These are phyloP conservation scores for Dendrothele bispora DNA, from an alignment of 768 basidiomycete species.

Conservation along the genomic window DNA sequence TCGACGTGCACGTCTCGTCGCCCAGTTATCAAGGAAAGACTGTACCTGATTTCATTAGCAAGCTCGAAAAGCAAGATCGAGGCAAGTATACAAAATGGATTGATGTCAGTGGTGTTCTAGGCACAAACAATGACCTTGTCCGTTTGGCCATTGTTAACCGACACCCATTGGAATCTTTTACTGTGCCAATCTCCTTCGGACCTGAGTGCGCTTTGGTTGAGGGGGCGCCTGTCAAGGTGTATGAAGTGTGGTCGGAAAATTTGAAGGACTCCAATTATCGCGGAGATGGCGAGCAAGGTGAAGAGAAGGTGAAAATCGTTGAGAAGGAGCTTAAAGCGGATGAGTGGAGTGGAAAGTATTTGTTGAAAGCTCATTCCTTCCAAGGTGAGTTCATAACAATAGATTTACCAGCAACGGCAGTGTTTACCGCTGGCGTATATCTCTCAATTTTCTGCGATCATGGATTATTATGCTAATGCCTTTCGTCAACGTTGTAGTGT, in stretches of 20 bases:
- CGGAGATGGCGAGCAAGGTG: constrained; percentile 39
- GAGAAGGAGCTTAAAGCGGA: constrained; percentile 22
- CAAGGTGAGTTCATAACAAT: constrained; percentile 28
- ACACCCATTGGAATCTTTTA: constrained; percentile 36
- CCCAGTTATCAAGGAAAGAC: constrained; percentile 44
- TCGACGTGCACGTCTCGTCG: constrained; percentile 36
- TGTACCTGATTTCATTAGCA: constrained; percentile 50
- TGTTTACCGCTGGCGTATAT: no score
- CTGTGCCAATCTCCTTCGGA: constrained; percentile 38
- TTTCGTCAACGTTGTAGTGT: no score
- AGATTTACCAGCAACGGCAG: neutral
- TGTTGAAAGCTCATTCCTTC: constrained; percentile 48
- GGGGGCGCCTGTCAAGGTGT: constrained; percentile 32
- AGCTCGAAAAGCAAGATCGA: constrained; percentile 35
- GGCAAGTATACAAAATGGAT: constrained; percentile 42
- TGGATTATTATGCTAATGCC: no score
- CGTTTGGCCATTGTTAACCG: constrained; percentile 56
- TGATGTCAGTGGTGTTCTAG: constrained; percentile 48
- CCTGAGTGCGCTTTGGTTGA: constrained; percentile 23
- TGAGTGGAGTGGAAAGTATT: constrained; percentile 35
- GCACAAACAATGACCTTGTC: constrained; percentile 33
- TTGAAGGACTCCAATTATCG: constrained; percentile 41
- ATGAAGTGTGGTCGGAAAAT: constrained; percentile 54
- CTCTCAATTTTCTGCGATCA: no score
- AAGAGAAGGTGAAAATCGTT: constrained; percentile 40